These are phyloP conservation scores for Fusarium aywerte DNA, from an alignment of 2,329 filamentous ascomycete species.

Conservation along the genomic window DNA sequence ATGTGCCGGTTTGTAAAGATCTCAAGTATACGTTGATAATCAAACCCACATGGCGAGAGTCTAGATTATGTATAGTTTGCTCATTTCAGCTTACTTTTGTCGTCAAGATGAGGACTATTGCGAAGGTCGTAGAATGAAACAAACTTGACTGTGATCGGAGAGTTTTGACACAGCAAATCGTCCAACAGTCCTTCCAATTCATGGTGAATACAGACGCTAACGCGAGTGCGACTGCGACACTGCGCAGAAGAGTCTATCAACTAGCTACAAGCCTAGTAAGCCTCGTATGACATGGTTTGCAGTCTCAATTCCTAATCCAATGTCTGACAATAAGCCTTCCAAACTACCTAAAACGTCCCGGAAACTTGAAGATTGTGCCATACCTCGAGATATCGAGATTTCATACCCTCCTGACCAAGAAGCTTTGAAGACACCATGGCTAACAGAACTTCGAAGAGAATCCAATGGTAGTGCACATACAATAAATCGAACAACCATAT, in stretches of 20 bases:
- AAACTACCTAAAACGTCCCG: background rate
- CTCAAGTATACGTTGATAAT: background rate
- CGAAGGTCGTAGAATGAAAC: rapidly evolving
- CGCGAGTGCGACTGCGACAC: background rate
- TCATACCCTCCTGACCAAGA: rapidly evolving
- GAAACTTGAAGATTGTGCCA: rapidly evolving
- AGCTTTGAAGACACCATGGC: background rate
- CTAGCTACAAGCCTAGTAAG: background rate
- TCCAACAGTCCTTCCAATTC: background rate
- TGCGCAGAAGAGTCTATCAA: background rate
- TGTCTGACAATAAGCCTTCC: background rate
- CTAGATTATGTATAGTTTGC: no score
- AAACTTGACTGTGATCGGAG: background rate
- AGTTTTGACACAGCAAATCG: background rate
- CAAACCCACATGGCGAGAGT: no score
- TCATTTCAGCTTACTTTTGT: background rate
- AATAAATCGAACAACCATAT: rapidly evolving
- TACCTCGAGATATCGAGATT: background rate
- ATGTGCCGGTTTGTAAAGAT: background rate
- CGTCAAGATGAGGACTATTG: no score
- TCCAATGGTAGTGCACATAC: background rate
- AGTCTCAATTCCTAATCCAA: background rate
- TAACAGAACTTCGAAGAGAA: background rate
- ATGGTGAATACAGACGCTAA: background rate
- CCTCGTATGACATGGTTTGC: background rate